These are phyloP conservation scores for Acrodontium crateriforme DNA, from an alignment of 2,329 filamentous ascomycete genomes.

Conservation along the genomic window DNA sequence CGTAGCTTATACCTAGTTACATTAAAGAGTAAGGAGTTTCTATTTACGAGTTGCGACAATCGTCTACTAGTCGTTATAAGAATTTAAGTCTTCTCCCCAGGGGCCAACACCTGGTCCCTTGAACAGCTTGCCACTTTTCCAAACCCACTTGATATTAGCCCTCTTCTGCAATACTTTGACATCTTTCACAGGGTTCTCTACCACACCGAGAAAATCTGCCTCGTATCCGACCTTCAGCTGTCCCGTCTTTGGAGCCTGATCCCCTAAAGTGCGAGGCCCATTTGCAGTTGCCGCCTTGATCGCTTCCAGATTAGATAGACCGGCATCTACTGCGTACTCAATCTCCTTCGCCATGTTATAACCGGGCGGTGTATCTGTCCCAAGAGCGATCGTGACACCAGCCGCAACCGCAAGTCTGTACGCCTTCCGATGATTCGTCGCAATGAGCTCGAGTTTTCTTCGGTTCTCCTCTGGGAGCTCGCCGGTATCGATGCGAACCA, in stretches of 20 bases:
- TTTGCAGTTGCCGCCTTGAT: conserved; percentile 40
- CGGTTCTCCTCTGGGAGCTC: conserved; percentile 10
- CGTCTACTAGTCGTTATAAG: no score
- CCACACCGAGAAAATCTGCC: conserved; percentile 35
- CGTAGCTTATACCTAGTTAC: no score
- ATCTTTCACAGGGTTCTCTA: conserved; percentile 30
- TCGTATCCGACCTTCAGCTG: conserved; percentile 34
- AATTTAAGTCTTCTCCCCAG: no score
- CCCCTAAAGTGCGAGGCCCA: conserved; percentile 31
- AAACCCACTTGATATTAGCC: conserved; percentile 31
- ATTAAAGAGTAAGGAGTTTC: no score
- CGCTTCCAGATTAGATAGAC: conserved; percentile 36
- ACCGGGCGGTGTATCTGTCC: no score
- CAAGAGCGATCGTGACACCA: conserved; percentile 35
- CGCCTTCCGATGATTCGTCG: conserved; percentile 21
- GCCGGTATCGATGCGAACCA: conserved; percentile 1
- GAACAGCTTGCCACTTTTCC: conserved; percentile 32
- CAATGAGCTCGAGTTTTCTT: conserved; percentile 26
- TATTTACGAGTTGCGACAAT: no score
- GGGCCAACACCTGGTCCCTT: conserved; percentile 17
- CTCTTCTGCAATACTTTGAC: conserved; percentile 24
- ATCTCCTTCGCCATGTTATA: conserved; percentile 27
- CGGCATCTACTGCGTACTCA: conserved; percentile 33
- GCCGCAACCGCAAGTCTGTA: conserved; percentile 30
- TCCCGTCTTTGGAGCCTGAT: conserved; percentile 31